These are phyloP conservation scores for Penicillium sp. DNA, from an alignment of 2,329 filamentous ascomycete genomes.

Conservation along the genomic window DNA sequence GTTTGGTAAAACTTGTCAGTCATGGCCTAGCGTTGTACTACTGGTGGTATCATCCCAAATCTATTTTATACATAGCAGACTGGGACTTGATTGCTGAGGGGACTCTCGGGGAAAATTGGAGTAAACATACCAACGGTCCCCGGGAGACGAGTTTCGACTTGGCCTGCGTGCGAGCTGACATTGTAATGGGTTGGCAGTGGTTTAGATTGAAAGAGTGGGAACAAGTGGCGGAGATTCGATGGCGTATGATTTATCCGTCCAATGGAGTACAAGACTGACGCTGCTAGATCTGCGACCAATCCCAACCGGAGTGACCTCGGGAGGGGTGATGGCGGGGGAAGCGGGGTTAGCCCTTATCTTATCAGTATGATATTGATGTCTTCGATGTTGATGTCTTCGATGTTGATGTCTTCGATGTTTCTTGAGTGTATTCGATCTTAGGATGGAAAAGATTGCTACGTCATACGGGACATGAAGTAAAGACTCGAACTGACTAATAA, in stretches of 20 bases:
- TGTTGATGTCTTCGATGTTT: too few relatives aligned
- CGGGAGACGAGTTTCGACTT: constrained; percentile 27
- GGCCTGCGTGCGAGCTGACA: constrained; percentile 19
- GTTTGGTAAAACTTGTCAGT: not conserved
- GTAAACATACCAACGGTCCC: constrained; percentile 28
- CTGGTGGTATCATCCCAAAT: not conserved
- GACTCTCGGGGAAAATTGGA: not conserved
- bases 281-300: not conserved
- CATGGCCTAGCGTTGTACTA: not conserved
- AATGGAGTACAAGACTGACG: not conserved
- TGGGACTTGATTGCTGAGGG: not conserved
- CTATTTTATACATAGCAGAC: not conserved
- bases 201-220: not conserved
- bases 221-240: not conserved
- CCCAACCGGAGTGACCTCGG: not conserved
- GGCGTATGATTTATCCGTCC: not conserved
- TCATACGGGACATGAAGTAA: not conserved
- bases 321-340: constrained; percentile 1
- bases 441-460: not conserved
- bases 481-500: not conserved
- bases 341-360: constrained; percentile 10
- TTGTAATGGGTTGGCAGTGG: constrained; percentile 2
- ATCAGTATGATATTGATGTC: not conserved
- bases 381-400: too few relatives aligned
- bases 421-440: not conserved